Percentiles rank a stretch among this genome's conserved stretches.
Evolutionary conservation across 768 basidiomycete species (phyloP).

Genomic region (Mycena indigotica): DNA sequence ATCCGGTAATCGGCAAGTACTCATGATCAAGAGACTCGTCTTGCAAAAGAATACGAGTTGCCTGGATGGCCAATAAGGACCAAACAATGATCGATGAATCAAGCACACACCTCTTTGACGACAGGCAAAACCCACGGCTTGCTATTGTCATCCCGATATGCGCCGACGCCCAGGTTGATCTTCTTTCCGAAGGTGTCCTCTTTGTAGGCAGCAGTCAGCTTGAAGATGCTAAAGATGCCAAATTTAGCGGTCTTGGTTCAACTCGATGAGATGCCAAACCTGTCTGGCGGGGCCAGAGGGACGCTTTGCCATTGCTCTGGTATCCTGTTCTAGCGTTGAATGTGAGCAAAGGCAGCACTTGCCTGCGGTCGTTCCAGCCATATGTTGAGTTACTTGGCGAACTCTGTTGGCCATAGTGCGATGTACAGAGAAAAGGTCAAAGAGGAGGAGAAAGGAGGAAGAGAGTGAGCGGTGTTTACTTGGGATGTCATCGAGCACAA

Average conservation of each 20-base stretch:
- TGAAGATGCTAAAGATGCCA: slow-evolving; percentile 68
- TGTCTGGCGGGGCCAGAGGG: slow-evolving; percentile 84
- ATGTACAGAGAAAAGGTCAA: slow-evolving; percentile 13
- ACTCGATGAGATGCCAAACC: slow-evolving; percentile 42
- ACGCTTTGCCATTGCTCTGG: slow-evolving; percentile 76
- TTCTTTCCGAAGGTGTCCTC: slow-evolving; percentile 74
- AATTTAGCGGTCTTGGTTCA: neutral
- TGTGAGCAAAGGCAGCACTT: slow-evolving; percentile 11
- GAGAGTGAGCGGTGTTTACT: neutral
- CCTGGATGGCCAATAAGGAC: slow-evolving; percentile 44
- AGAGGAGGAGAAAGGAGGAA: slow-evolving; percentile 11
- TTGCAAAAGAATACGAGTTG: slow-evolving; percentile 66
- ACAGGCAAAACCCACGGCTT: slow-evolving; percentile 94
- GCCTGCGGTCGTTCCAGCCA: slow-evolving; percentile 31
- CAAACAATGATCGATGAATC: neutral
- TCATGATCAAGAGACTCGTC: slow-evolving; percentile 84
- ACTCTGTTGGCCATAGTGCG: slow-evolving; percentile 57
- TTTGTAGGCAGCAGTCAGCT: slow-evolving; percentile 88
- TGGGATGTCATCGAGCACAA: neutral
- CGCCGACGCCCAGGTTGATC: slow-evolving; percentile 91
- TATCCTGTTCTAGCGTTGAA: neutral
- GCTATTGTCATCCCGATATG: slow-evolving; percentile 84
- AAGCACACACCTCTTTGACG: slow-evolving; percentile 72
- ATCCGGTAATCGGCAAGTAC: slow-evolving; percentile 88
- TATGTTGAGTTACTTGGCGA: slow-evolving; percentile 59